These are phyloP conservation scores for Elongisporangium prolatum DNA, from an alignment of 352 stramenopile genomes.

Conservation along the genomic window DNA sequence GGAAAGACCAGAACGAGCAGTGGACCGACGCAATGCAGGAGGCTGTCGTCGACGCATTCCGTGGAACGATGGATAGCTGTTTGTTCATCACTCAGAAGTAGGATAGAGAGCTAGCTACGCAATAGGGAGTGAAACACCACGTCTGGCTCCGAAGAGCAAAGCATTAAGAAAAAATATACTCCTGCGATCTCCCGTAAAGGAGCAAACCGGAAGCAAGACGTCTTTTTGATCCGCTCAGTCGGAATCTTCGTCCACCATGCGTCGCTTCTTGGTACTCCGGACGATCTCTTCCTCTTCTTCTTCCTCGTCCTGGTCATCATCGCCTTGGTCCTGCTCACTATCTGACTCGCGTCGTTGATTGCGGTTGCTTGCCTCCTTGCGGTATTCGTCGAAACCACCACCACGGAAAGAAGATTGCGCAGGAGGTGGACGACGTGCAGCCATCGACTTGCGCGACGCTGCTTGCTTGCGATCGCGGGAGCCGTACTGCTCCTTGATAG, in stretches of 20 bases:
- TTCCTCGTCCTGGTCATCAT: slow-evolving; percentile 67
- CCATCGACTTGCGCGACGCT: slow-evolving; percentile 19
- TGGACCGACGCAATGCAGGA: slow-evolving; percentile 55
- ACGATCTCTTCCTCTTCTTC: slow-evolving; percentile 74
- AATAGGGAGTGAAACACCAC: background rate
- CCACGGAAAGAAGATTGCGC: slow-evolving; percentile 34
- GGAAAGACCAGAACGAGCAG: slow-evolving; percentile 44
- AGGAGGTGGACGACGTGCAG: slow-evolving; percentile 23
- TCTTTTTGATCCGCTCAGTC: slow-evolving; percentile 27
- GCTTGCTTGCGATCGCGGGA: slow-evolving; percentile 35
- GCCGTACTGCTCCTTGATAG: slow-evolving; percentile 84
- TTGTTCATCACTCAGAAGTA: slow-evolving; percentile 71
- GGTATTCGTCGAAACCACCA: slow-evolving; percentile 81
- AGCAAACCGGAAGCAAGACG: background rate
- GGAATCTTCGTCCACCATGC: slow-evolving; percentile 82
- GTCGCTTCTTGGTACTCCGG: slow-evolving; percentile 70
- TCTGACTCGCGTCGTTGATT: slow-evolving; percentile 43
- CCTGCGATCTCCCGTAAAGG: background rate
- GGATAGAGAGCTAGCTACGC: background rate
- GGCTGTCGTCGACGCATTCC: slow-evolving; percentile 61
- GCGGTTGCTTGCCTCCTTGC: slow-evolving; percentile 30
- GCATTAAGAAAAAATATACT: background rate
- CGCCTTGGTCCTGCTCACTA: slow-evolving; percentile 44
- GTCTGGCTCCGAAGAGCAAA: background rate
- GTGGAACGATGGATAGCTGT: slow-evolving; percentile 66